phyloP scores from a whole-genome alignment of 495 filamentous ascomycete species.

The Neurospora sp. region DNA sequence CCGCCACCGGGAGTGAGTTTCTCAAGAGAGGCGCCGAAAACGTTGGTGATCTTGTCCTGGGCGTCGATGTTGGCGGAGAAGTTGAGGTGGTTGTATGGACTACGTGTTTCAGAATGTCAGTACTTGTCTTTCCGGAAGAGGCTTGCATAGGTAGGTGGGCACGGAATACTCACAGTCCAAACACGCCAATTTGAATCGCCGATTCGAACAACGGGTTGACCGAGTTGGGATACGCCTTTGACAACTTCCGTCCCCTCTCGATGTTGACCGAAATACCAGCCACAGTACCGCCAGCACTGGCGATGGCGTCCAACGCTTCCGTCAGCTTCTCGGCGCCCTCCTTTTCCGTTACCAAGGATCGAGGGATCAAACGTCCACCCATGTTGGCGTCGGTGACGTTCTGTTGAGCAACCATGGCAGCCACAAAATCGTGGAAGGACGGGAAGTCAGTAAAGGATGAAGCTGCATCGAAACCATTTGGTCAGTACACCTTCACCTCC shows the following conservation, averaged over 20 bases:
- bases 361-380: not conserved
- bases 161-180: not conserved
- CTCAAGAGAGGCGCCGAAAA: slow-evolving; percentile 9
- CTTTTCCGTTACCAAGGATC: not conserved
- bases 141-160: too few relatives aligned
- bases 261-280: not conserved
- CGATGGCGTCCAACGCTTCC: not conserved
- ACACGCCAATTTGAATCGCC: not conserved
- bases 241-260: not conserved
- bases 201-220: not conserved
- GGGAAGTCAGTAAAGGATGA: not conserved
- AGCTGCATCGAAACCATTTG: not conserved
- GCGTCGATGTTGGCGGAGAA: not conserved
- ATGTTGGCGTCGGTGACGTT: not conserved
- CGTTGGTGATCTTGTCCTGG: slow-evolving; percentile 4
- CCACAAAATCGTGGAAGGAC: not conserved
- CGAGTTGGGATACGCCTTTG: not conserved
- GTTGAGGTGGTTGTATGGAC: not conserved
- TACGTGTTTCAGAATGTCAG: not conserved
- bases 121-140: not conserved
- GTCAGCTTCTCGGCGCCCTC: not conserved
- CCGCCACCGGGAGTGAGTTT: slow-evolving; percentile 27
- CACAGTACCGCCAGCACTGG: not conserved
- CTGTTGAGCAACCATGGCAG: not conserved
- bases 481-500: not conserved